Evolutionary conservation across 2,329 filamentous ascomycete genomes (phyloP).

Genomic region (Acrocalymma vagum): DNA sequence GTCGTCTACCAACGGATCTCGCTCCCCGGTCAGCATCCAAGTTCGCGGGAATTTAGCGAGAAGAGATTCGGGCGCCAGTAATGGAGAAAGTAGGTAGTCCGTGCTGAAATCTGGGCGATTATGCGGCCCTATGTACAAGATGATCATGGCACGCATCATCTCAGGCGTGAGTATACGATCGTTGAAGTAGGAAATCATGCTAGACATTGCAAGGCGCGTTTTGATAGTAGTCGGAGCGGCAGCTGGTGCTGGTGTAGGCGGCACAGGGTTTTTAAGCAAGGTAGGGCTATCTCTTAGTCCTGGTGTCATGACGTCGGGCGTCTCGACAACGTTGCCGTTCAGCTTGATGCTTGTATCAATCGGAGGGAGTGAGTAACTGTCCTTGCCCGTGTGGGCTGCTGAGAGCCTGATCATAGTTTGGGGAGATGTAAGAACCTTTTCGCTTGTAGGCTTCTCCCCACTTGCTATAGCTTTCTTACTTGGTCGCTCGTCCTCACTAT

Average conservation of each 20-base stretch:
- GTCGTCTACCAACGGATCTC: slow-evolving; percentile 94
- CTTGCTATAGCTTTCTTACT: slow-evolving; percentile 17
- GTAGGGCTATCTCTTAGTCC: slow-evolving; percentile 14
- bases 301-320: slow-evolving; percentile 29
- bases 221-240: slow-evolving; percentile 64
- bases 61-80: slow-evolving; percentile 85
- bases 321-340: slow-evolving; percentile 28
- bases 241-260: slow-evolving; percentile 37
- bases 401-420: slow-evolving; percentile 48
- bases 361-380: slow-evolving; percentile 27
- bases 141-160: slow-evolving; percentile 99
- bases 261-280: slow-evolving; percentile 28
- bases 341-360: slow-evolving; percentile 27
- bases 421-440: slow-evolving; percentile 37
- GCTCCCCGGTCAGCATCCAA: slow-evolving; percentile 92
- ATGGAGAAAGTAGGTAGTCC: slow-evolving; percentile 89
- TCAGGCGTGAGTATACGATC: slow-evolving; percentile 94
- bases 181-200: slow-evolving; percentile 98
- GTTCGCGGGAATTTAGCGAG: slow-evolving; percentile 91
- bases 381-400: slow-evolving; percentile 47
- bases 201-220: slow-evolving; percentile 91
- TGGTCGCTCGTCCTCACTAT: slow-evolving; percentile 49
- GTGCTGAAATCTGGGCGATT: slow-evolving; percentile 91
- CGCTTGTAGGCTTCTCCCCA: slow-evolving; percentile 23
- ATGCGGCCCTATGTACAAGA: slow-evolving; percentile 93